Evolutionary conservation across 352 stramenopile genomes (phyloP), one percentile per base, ranked within the genome.

Genomic region (Aphanomyces invadans): DNA sequence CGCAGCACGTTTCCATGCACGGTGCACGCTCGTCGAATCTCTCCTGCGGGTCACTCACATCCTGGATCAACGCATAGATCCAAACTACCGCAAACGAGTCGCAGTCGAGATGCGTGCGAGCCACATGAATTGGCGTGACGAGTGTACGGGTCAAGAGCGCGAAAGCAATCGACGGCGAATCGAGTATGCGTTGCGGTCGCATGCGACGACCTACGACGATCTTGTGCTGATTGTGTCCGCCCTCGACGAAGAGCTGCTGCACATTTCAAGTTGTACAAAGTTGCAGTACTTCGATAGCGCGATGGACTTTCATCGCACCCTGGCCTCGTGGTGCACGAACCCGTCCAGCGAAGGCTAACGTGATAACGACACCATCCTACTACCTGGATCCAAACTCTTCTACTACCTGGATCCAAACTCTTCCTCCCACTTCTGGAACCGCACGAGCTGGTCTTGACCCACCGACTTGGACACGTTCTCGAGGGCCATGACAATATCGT

Each of bases 211-310:
- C 69, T 89, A 84, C 51, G 79, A 90, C n/a, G 70, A 75, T 48
- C 76, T 92, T 25, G 62, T 89, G 61, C 53, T 76, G 19, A 67
- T 92, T 29, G 64, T 90, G 2, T 75, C 80, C 11, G 76, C 84
- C 10, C 77, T 92, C 72, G 84, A 92, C 45, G 84, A 92, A 67
- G 81, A 92, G 69, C 70, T 92, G 33, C 68, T 92, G 62, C 80
- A 92, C 68, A 77, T 88, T 54, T 83, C 86, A 48, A 87, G 79
- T 10, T 81, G 70, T 32, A 86, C 84, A 26, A 82, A 73, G 51
- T 72, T 86, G 51, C 76, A 87, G 62, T 92, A 89, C 62, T 72
- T 77, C 54, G 65, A 85, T 33, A 67, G 60, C 49, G 60, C 60
- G 4, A 67, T 67, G 60, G 60, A 67, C 33, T 67, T 57, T 23